Percentiles rank a stretch among this genome's conserved stretches.
These are phyloP conservation scores for Phialophora verrucosa DNA, from an alignment of 2,329 filamentous ascomycete species.

Conservation along the genomic window DNA sequence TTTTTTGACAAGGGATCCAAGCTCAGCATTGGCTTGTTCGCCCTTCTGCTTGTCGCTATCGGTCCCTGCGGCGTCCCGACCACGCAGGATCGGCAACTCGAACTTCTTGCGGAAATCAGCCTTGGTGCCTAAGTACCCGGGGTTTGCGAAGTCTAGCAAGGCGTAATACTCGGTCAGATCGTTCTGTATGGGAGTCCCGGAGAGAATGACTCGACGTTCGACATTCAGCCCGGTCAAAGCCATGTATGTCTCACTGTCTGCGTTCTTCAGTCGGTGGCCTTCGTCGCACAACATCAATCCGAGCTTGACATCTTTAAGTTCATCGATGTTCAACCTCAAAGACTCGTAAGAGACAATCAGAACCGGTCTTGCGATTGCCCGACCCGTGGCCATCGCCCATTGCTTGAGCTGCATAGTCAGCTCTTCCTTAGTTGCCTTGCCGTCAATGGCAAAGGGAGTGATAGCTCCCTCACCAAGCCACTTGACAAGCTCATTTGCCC, in stretches of 20 bases:
- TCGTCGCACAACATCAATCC: slow-evolving; percentile 94
- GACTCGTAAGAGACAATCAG: slow-evolving; percentile 99
- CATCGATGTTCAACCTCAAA: slow-evolving; percentile 84
- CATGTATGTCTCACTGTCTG: slow-evolving; percentile 92
- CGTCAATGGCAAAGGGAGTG: slow-evolving; percentile 92
- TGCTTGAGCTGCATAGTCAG: slow-evolving; percentile 87
- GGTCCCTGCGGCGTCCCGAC: slow-evolving; percentile 86
- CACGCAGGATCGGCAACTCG: slow-evolving; percentile 88
- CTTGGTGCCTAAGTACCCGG: slow-evolving; percentile 84
- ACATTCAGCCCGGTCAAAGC: slow-evolving; percentile 91
- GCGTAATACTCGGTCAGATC: slow-evolving; percentile 98
- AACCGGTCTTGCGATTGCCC: slow-evolving; percentile 85
- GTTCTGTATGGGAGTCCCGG: slow-evolving; percentile 96
- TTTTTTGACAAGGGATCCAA: slow-evolving; percentile 88
- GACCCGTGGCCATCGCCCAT: slow-evolving; percentile 92
- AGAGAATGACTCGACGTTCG: slow-evolving; percentile 87
- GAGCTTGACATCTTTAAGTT: slow-evolving; percentile 87
- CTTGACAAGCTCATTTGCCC: slow-evolving; percentile 95
- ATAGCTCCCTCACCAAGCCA: slow-evolving; percentile 94
- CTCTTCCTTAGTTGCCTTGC: slow-evolving; percentile 94
- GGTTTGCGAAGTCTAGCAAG: slow-evolving; percentile 94
- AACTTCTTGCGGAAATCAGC: slow-evolving; percentile 92
- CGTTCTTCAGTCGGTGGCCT: slow-evolving; percentile 94
- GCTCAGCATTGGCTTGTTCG: slow-evolving; percentile 79
- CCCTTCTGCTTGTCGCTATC: slow-evolving; percentile 82